Evolutionary conservation across 208 protist species (phyloP), one percentile per base, ranked within the genome.

Genomic region (Tetramitus jugosus): DNA sequence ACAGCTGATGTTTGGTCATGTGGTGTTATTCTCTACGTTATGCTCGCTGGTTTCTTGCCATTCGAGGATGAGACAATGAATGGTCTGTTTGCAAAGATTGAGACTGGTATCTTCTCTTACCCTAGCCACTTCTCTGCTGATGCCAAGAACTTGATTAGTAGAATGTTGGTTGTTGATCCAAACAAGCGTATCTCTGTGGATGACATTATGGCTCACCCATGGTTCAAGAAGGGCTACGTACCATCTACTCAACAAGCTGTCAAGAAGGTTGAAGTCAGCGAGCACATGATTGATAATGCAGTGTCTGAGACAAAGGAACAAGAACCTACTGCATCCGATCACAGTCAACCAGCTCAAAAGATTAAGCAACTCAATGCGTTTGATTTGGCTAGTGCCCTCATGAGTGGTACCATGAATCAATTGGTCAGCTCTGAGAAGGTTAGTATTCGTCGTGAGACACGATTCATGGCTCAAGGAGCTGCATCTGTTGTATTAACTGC

Each of bases 1-100:
- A 81, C 89, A 77, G 94, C 94, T 56, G 96, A 98, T 83, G 91
- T 98, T 84, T 98, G 96, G 95, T 95, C 91, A 79, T 95, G 94
- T 64, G 96, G 96, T 37, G 94, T 96, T 26, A 96, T 99, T 75
- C 85, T 99, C 0, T 99, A 95, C 84, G 97, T 98, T 49, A 94
- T 99, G 86, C 84, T 98, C 0, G 89, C 89, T 40, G 93, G 92
- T 26, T 88, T 84, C 56, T 87, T 99, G 4, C 97, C 97, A 26
- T 98, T 99, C 78, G 94, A 98, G 67, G 95, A 97, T 72, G 76
- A 84, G 46, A 97, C 91, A 14, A 84, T 95, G 60, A 84, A 94
- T 77, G 94, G 96, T 20, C 88, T 97, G 64, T 96, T 95, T 82
- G 86, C 77, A 13, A 94, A 93, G 77, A 96, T 97, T 79, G 86